Evolutionary conservation across 78 protist species (phyloP), one percentile per base, ranked within the genome.

Genomic region (Dictyostelium purpureum): DNA sequence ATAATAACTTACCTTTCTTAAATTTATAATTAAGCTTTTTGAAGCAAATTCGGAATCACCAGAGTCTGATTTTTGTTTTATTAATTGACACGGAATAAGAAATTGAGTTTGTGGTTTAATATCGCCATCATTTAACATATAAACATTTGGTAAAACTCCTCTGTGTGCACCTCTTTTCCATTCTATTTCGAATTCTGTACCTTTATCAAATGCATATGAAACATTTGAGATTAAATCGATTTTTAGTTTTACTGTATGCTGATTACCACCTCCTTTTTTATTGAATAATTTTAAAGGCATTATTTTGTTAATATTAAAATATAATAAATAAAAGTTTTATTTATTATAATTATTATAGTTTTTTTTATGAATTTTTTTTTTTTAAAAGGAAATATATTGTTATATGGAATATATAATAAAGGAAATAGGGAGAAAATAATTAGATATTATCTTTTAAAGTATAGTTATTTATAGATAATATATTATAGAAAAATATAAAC

Each of bases 81-180:
- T 45, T 45, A 85, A 85, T 28, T 59, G 74, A 73, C 92, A 85
- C 9, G 92, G 92, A 43, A 85, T 85, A 47, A 54, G 28, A 24
- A 85, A 59, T 14, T 63, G 49, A 10, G 47, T 59, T 14, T 57
- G 14, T 5, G 92, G 67, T 61, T 45, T 51, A 24, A 85, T 42
- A n/a, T 85, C 92, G 45, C 92, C 92, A 52, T 40, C 65, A 19
- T 35, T 59, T 3, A 56, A 26, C 51, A 85, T 38, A 70, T 33
- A 47, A 0, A 85, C 49, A 19, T 61, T 49, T 74, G 43, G 79
- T 19, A 73, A 28, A 24, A 26, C 71, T 37, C 92, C 92, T 35
- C 38, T 73, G 11, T 73, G 52, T 16, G 35, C 52, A 19, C 92
- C 92, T 28, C 80, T 14, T 31, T 59, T 70, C 92, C 92, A 85